phyloP scores from a whole-genome alignment of 2,329 filamentous ascomycete species.

The Aureobasidium sp. region DNA sequence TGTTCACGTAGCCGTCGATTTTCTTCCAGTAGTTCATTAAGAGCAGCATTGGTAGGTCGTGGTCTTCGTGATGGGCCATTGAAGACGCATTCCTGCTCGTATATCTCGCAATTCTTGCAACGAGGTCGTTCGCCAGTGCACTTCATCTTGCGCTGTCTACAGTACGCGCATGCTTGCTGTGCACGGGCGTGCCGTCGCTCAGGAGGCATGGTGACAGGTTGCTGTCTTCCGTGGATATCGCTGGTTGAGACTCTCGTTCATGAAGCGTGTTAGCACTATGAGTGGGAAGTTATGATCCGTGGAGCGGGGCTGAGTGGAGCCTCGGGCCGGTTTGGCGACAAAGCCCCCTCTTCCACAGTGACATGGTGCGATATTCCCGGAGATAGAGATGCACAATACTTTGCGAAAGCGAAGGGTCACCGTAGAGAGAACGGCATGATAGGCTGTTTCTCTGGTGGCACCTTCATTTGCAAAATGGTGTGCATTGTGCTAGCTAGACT shows the following conservation, averaged over 20 bases:
- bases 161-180: conserved; percentile 16
- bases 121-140: conserved; percentile 41
- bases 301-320: not conserved
- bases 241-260: not conserved
- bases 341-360: no score
- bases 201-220: conserved; percentile 3
- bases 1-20: conserved; percentile 19
- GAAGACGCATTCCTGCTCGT: conserved; percentile 40
- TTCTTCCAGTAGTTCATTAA: conserved; percentile 17
- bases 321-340: not conserved
- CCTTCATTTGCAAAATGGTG: no score
- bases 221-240: not conserved
- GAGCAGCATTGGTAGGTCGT: conserved; percentile 22
- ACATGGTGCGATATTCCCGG: no score
- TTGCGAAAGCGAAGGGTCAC: no score
- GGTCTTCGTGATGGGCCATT: conserved; percentile 29
- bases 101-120: conserved; percentile 42
- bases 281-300: not conserved
- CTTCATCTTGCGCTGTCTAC: conserved; percentile 34
- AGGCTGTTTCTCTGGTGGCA: no score
- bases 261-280: not conserved
- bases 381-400: no score
- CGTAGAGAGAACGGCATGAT: no score
- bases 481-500: no score
- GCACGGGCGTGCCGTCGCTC: conserved; percentile 15